Base-by-base conservation (phyloP, 2,329 filamentous ascomycete genomes). In the Colletotrichum brevisporum region DNA sequence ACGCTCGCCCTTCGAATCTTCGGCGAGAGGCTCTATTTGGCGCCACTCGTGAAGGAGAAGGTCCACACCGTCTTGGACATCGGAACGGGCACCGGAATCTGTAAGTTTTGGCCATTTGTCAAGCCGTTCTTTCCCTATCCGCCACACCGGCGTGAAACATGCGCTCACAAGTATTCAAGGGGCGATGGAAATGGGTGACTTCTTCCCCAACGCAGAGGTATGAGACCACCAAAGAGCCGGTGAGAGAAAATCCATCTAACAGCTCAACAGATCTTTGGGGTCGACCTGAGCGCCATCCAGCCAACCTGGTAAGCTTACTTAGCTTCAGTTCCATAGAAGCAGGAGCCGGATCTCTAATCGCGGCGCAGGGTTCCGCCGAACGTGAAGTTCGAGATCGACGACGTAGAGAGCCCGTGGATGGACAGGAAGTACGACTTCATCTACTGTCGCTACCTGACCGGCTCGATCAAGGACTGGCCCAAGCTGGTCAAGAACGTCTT, bases 331-430 rank as follows among this genome's bases (percentile, higher is more conserved):
- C n/a, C n/a, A n/a, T n/a, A n/a, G n/a, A n/a, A n/a, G n/a, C n/a
- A n/a, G n/a, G n/a, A n/a, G n/a, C n/a, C n/a, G n/a, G n/a, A n/a
- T n/a, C n/a, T n/a, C n/a, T n/a, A n/a, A n/a, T n/a, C 4, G 3
- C 12, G 1, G 12, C 8, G 5, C n/a, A 52, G 50, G 73, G 73
- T 93, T 1, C 92, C 92, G 0, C 86, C 83, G 36, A 92, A 92
- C 72, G 87, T 90, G 67, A 83, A 86, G 67, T 92, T 92, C 72
- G 83, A 90, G 67, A 85, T 92, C 43, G 90, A 92, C 75, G 90
- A 92, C 75, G 86, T 87, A 31, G 88, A 89, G 74, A 82, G 85
- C 27, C 72, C 76, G 15, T 83, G 81, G 81, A 78, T 81, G 72
- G 73, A 78, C 45, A 48, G 45, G 50, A 74, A 74, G 60, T 79